These are phyloP conservation scores for Calonectria pauciramosa DNA, from an alignment of 2,329 filamentous ascomycete genomes.

Conservation along the genomic window DNA sequence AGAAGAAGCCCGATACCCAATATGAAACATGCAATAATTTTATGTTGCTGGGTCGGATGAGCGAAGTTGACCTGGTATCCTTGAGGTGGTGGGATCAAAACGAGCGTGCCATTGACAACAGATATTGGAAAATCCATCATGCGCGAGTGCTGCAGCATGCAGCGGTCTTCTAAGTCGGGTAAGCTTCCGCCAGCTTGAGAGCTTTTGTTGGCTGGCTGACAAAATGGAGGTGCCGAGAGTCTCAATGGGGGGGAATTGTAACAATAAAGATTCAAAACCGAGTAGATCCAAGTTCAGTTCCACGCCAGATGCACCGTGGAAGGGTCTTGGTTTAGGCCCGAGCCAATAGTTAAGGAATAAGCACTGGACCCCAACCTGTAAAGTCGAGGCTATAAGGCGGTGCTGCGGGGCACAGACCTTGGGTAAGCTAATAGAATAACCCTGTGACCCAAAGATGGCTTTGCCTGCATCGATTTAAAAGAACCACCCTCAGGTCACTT, in stretches of 20 bases:
- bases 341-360: not conserved
- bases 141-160: not conserved
- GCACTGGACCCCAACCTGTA: not conserved
- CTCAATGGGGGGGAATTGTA: not conserved
- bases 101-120: constrained; percentile 42
- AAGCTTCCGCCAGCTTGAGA: not conserved
- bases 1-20: constrained; percentile 38
- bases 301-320: too few species aligned
- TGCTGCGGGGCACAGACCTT: not conserved
- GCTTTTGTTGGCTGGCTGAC: not conserved
- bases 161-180: not conserved
- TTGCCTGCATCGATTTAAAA: not conserved
- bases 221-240: not conserved
- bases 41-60: constrained; percentile 38
- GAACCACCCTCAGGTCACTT: not conserved
- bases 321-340: not conserved
- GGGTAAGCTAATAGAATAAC: not conserved
- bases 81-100: constrained; percentile 41
- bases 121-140: constrained; percentile 16
- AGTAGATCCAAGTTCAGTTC: not conserved
- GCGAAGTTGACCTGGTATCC: constrained; percentile 49
- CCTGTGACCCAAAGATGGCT: not conserved
- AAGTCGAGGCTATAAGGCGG: not conserved
- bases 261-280: not conserved
- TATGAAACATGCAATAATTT: constrained; percentile 36